Evolutionary conservation across 2,329 filamentous ascomycete genomes (phyloP).

Genomic region (Monilinia aucupariae): DNA sequence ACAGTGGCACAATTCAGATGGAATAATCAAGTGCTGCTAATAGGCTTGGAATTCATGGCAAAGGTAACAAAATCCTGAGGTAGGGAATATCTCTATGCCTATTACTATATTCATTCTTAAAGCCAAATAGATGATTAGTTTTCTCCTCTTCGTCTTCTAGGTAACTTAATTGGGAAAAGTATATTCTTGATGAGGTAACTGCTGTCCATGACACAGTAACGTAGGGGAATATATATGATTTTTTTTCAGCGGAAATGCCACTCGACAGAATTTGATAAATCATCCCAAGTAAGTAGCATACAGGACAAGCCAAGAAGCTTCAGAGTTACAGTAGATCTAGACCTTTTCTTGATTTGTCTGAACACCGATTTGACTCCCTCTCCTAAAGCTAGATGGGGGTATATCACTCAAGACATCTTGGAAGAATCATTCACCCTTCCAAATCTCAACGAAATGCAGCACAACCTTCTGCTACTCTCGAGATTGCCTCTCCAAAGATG

Average conservation of each 20-base stretch:
- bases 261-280: neutral
- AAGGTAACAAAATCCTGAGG: too few relatives aligned
- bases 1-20: too few relatives aligned
- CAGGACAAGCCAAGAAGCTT: neutral
- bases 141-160: too few relatives aligned
- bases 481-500: constrained; percentile 7
- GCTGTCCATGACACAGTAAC: neutral
- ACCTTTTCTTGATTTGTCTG: neutral
- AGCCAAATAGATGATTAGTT: too few relatives aligned
- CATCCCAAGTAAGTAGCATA: neutral
- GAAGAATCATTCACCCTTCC: neutral
- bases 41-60: too few relatives aligned
- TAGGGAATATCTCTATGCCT: too few relatives aligned
- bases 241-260: neutral
- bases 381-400: neutral
- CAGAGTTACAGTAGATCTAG: neutral
- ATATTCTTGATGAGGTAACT: neutral
- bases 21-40: too few relatives aligned
- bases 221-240: neutral
- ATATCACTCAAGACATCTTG: neutral
- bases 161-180: too few relatives aligned
- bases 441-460: neutral
- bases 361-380: neutral
- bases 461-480: neutral
- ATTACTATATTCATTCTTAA: too few relatives aligned